Conservation (phyloP, 2,329 filamentous ascomycete species). For the Microcyclosporella mali region DNA sequence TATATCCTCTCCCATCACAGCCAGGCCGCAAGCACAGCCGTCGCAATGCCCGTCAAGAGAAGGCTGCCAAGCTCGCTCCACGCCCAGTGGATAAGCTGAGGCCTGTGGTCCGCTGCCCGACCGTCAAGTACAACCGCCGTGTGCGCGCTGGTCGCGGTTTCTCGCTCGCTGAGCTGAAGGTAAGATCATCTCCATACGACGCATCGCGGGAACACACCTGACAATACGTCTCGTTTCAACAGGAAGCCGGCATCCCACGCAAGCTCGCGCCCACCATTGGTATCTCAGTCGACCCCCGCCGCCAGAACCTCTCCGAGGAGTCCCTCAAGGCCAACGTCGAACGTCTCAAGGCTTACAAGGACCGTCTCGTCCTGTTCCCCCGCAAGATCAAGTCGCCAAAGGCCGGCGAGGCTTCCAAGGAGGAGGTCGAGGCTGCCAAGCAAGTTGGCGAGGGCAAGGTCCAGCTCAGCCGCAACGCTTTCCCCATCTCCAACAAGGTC, state of each 20-base stretch:
- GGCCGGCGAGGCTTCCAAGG: conserved; percentile 81
- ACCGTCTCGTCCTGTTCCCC: conserved; percentile 94
- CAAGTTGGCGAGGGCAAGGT: conserved; percentile 44
- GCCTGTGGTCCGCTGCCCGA: conserved; percentile 95
- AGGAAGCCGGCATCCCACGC: conserved; percentile 94
- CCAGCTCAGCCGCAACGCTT: conserved; percentile 41
- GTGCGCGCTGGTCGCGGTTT: conserved; percentile 95
- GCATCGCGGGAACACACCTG: conserved; percentile 9
- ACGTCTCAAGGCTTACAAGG: conserved; percentile 96
- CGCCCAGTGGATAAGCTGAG: conserved; percentile 95
- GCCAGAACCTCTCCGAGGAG: conserved; percentile 96
- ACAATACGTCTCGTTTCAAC: conserved; percentile 15
- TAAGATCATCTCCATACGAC: conserved; percentile 39
- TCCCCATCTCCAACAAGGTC: conserved; percentile 66
- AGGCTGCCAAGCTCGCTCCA: conserved; percentile 91
- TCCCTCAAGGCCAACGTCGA: conserved; percentile 89
- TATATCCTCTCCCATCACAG: conserved; percentile 46
- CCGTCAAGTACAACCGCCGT: conserved; percentile 96
- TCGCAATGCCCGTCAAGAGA: conserved; percentile 83
- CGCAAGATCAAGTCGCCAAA: conserved; percentile 90
- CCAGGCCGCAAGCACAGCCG: conserved; percentile 93
- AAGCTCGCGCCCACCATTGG: conserved; percentile 93
- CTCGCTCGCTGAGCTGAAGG: conserved; percentile 96
- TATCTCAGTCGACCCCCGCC: conserved; percentile 93
- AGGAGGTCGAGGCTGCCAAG: conserved; percentile 68